Conservation (phyloP, 108 stramenopile genomes). For the Fragilaria radians region DNA sequence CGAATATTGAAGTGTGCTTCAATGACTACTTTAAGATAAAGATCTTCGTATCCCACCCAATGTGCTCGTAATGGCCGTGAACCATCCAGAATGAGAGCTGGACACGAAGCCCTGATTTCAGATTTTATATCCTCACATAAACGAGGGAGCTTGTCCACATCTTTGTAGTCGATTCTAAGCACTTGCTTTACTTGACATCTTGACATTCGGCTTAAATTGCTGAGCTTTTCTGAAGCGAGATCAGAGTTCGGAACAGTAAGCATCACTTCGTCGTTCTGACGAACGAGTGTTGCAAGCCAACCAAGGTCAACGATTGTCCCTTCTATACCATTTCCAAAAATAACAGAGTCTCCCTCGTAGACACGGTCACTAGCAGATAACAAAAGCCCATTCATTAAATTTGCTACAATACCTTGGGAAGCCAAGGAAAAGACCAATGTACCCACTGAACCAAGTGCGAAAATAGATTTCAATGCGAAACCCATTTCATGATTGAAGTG, state of each 20-base stretch:
- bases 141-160: constrained; percentile 45
- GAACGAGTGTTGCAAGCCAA: constrained; percentile 34
- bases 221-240: constrained; percentile 34
- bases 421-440: constrained; percentile 16
- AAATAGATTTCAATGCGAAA: constrained; percentile 16
- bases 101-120: constrained; percentile 50
- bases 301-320: constrained; percentile 43
- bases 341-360: constrained; percentile 46
- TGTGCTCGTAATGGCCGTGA: constrained; percentile 45
- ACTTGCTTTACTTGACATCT: constrained; percentile 58
- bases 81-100: constrained; percentile 52
- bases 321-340: constrained; percentile 46
- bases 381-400: constrained; percentile 44
- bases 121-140: constrained; percentile 39
- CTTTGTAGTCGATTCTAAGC: constrained; percentile 43
- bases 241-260: constrained; percentile 54
- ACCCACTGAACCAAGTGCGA: constrained; percentile 12
- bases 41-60: constrained; percentile 33
- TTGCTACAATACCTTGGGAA: constrained; percentile 4
- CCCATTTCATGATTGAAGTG: constrained; percentile 9
- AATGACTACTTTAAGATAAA: constrained; percentile 40
- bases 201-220: constrained; percentile 38
- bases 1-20: constrained; percentile 36
- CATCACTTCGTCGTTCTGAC: constrained; percentile 36
- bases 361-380: constrained; percentile 46